Evolutionary conservation across 2,329 filamentous ascomycete genomes (phyloP).

Genomic region (Phyllosticta paracitricarpa): DNA sequence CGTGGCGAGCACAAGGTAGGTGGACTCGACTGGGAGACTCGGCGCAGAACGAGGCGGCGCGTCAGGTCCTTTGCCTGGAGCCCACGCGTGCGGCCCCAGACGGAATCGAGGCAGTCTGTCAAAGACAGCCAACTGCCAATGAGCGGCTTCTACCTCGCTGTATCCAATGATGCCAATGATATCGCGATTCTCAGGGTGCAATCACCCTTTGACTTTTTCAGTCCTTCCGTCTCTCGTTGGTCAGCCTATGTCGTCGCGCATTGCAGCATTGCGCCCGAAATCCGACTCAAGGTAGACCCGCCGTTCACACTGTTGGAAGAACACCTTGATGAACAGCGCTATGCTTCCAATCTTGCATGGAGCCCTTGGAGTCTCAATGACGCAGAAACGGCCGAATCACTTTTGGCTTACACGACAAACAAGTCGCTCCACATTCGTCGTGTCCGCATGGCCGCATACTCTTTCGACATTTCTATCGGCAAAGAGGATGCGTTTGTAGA

Average conservation of each 20-base stretch:
- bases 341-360: conserved; percentile 29
- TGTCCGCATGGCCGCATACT: background rate
- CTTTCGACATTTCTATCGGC: background rate
- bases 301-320: conserved; percentile 18
- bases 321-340: conserved; percentile 21
- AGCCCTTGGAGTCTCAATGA: conserved; percentile 26
- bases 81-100: conserved; percentile 15
- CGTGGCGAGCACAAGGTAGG: background rate
- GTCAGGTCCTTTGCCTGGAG: conserved; percentile 36
- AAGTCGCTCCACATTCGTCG: conserved; percentile 9
- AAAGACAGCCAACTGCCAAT: conserved; percentile 15
- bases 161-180: conserved; percentile 34
- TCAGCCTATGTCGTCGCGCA: conserved; percentile 19
- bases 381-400: conserved; percentile 16
- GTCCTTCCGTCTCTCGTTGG: conserved; percentile 16
- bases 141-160: conserved; percentile 21
- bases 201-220: conserved; percentile 27
- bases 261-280: conserved; percentile 11
- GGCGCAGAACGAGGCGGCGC: conserved; percentile 26
- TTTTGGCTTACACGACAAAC: conserved; percentile 28
- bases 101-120: conserved; percentile 14
- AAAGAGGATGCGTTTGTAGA: background rate
- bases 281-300: background rate
- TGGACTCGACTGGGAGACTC: conserved; percentile 21
- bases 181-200: conserved; percentile 27